phyloP scores from a whole-genome alignment of 73 alveolate species.

The Paramecium sexaurelia region DNA sequence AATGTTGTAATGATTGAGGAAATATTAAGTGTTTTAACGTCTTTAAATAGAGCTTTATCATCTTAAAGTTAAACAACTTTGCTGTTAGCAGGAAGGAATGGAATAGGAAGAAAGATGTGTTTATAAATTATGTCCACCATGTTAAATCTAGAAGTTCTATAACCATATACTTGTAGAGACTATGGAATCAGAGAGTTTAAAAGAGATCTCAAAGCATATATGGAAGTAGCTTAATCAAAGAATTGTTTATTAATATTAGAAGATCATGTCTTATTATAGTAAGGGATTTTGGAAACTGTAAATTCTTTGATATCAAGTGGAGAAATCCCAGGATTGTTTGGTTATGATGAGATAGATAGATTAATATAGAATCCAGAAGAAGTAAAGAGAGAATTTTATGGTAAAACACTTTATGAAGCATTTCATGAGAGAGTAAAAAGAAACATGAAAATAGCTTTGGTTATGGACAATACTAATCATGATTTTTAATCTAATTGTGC shows the following conservation, averaged over 20 bases:
- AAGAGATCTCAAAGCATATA: slow-evolving; percentile 94
- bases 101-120: slow-evolving; percentile 98
- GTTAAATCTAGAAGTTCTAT: slow-evolving; percentile 78
- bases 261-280: slow-evolving; percentile 94
- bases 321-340: slow-evolving; percentile 99
- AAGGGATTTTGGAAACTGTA: slow-evolving; percentile 87
- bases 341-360: slow-evolving; percentile 97
- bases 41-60: slow-evolving; percentile 80
- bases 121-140: slow-evolving; percentile 82
- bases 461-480: slow-evolving; percentile 96
- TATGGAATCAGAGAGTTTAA: slow-evolving; percentile 89
- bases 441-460: slow-evolving; percentile 93
- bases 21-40: slow-evolving; percentile 77
- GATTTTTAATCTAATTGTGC: slow-evolving; percentile 93
- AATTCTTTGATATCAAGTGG: slow-evolving; percentile 98
- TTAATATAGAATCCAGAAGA: slow-evolving; percentile 73
- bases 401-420: slow-evolving; percentile 61
- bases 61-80: slow-evolving; percentile 65
- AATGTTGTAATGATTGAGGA: slow-evolving; percentile 87
- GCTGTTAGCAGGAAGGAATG: slow-evolving; percentile 97
- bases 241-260: slow-evolving; percentile 89
- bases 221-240: slow-evolving; percentile 89
- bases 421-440: slow-evolving; percentile 81
- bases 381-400: slow-evolving; percentile 66
- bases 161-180: slow-evolving; percentile 86